Conservation (phyloP, 768 basidiomycete genomes). For the Cystofilobasidium bisporidii region DNA sequence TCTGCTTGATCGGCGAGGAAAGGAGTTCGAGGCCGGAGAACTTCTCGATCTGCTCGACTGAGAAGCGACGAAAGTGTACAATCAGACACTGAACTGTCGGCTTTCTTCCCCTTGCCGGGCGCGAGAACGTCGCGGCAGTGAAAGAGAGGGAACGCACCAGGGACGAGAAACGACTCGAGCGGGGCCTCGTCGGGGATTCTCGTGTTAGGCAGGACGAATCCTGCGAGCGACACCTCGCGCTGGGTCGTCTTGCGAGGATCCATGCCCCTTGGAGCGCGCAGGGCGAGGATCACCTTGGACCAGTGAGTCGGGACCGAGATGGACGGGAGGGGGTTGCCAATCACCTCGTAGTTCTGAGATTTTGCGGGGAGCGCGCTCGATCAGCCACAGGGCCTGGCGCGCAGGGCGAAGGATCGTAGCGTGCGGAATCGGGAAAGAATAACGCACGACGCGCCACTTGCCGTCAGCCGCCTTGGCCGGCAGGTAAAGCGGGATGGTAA, state of each 20-base stretch:
- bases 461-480: slow-evolving; percentile 68
- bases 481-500: slow-evolving; percentile 94
- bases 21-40: slow-evolving; percentile 82
- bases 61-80: no score
- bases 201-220: slow-evolving; percentile 94
- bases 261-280: slow-evolving; percentile 46
- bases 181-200: slow-evolving; percentile 74
- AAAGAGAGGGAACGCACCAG: slow-evolving; percentile 63
- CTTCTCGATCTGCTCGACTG: slow-evolving; percentile 85
- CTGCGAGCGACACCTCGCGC: slow-evolving; percentile 70
- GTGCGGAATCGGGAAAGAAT: neutral
- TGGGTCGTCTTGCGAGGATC: slow-evolving; percentile 14
- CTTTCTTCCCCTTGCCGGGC: no score
- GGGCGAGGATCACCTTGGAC: slow-evolving; percentile 82
- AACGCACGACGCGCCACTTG: slow-evolving; percentile 85
- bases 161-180: slow-evolving; percentile 68
- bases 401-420: no score
- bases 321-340: slow-evolving; percentile 72
- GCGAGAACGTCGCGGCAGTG: no score
- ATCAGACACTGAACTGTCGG: no score
- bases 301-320: slow-evolving; percentile 94
- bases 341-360: slow-evolving; percentile 84
- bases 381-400: no score
- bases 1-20: slow-evolving; percentile 62
- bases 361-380: neutral